phyloP scores from a whole-genome alignment of 352 stramenopile genomes.

The Phytophthora tentaculata region DNA sequence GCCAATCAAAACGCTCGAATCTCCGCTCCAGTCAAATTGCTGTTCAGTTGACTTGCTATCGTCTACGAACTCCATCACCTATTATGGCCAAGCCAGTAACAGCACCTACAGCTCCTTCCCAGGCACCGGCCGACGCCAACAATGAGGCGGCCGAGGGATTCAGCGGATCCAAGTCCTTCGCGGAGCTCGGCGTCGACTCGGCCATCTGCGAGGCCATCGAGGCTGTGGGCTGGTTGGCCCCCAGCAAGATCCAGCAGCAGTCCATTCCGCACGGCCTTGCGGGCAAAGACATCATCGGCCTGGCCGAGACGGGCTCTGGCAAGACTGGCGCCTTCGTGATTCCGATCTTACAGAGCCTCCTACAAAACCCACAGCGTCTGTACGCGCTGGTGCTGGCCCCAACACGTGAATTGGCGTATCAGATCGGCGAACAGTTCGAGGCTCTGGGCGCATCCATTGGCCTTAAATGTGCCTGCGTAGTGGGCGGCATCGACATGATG shows the following conservation, averaged over 20 bases:
- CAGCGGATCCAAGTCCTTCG: constrained; percentile 85
- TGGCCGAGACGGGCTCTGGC: constrained; percentile 95
- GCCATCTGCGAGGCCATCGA: constrained; percentile 92
- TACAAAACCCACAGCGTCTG: constrained; percentile 91
- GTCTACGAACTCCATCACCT: too few relatives aligned
- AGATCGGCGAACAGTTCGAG: constrained; percentile 96
- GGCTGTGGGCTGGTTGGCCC: constrained; percentile 93
- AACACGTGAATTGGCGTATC: constrained; percentile 95
- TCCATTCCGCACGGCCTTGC: constrained; percentile 93
- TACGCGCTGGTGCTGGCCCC: constrained; percentile 93
- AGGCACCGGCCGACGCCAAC: constrained; percentile 29
- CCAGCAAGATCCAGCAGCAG: constrained; percentile 96
- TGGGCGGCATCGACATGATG: constrained; percentile 98
- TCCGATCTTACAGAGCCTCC: constrained; percentile 92
- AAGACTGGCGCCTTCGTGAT: constrained; percentile 97
- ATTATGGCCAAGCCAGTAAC: neutral
- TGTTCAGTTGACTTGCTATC: neutral
- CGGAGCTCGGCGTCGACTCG: constrained; percentile 90
- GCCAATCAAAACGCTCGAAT: neutral
- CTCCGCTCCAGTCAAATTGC: neutral
- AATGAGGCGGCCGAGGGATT: constrained; percentile 53
- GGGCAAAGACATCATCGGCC: constrained; percentile 97
- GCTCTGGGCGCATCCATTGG: constrained; percentile 92
- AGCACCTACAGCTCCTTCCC: neutral
- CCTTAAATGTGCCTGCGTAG: constrained; percentile 92